phyloP scores from a whole-genome alignment of 2,329 filamentous ascomycete genomes.

The Lojkania enalia region DNA sequence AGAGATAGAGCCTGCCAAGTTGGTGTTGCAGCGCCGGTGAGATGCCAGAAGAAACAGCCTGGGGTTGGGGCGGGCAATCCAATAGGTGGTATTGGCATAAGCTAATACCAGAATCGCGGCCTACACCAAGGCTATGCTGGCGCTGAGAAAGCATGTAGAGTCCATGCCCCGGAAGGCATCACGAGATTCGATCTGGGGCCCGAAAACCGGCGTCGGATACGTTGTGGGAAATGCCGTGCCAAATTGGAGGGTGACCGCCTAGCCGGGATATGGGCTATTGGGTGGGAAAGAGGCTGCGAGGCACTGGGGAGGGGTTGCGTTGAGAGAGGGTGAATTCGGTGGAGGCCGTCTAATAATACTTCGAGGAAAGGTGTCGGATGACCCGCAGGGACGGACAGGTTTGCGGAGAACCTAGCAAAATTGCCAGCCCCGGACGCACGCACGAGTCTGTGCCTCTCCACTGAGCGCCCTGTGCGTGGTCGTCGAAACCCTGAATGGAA shows the following conservation, averaged over 20 bases:
- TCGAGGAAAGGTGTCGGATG: constrained; percentile 24
- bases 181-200: constrained; percentile 12
- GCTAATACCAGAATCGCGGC: constrained; percentile 15
- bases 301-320: constrained; percentile 4
- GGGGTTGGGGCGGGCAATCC: constrained; percentile 19
- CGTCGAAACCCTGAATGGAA: constrained; percentile 2
- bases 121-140: constrained; percentile 8
- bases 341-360: constrained; percentile 30
- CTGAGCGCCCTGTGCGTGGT: constrained; percentile 23
- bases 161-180: constrained; percentile 13
- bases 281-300: constrained; percentile 13
- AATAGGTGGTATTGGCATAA: constrained; percentile 17
- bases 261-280: constrained; percentile 1
- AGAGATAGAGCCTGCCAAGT: constrained; percentile 11
- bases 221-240: constrained; percentile 5
- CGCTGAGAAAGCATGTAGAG: constrained; percentile 22
- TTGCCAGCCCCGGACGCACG: constrained; percentile 24
- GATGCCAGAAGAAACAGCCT: constrained; percentile 8
- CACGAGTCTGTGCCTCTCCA: constrained; percentile 13
- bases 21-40: constrained; percentile 7
- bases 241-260: constrained; percentile 1
- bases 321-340: constrained; percentile 12
- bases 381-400: constrained; percentile 36
- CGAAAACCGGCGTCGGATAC: constrained; percentile 7
- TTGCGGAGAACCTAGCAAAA: constrained; percentile 33